Percentiles rank a stretch among this genome's conserved stretches.
Conservation (phyloP, 768 basidiomycete genomes). For the Pleurotus giganteus region DNA sequence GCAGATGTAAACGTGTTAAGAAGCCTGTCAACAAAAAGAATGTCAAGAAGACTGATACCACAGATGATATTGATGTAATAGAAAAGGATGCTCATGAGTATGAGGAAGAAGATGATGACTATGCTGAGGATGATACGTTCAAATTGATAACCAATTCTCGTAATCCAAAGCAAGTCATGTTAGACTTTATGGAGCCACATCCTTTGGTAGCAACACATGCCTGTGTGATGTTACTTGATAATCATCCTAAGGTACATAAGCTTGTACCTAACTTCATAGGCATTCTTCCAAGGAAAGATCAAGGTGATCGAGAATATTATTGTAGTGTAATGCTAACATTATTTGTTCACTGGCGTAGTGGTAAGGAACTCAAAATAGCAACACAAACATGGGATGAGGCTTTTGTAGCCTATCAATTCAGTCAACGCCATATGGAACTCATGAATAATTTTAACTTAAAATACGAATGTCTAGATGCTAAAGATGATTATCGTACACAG, state of each 20-base stretch:
- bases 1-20: too few relatives aligned
- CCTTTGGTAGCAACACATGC: not conserved
- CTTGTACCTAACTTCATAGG: conserved; percentile 25
- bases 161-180: not conserved
- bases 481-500: conserved; percentile 21
- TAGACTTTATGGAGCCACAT: not conserved
- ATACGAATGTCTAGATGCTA: conserved; percentile 24
- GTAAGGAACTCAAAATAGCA: conserved; percentile 21
- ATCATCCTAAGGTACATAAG: not conserved
- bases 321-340: conserved; percentile 29
- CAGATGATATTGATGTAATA: conserved; percentile 17
- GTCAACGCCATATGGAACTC: conserved; percentile 12
- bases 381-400: conserved; percentile 21
- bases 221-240: not conserved
- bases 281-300: conserved; percentile 24
- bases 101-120: not conserved
- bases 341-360: conserved; percentile 31
- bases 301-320: conserved; percentile 28
- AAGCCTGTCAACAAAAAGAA: too few relatives aligned
- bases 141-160: not conserved
- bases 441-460: conserved; percentile 22
- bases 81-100: not conserved
- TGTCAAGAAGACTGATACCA: too few relatives aligned
- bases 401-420: conserved; percentile 14
- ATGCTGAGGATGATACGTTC: not conserved